Conservation (phyloP, 1,139 yeast genomes). For the Kluyveromyces marxianus region DNA sequence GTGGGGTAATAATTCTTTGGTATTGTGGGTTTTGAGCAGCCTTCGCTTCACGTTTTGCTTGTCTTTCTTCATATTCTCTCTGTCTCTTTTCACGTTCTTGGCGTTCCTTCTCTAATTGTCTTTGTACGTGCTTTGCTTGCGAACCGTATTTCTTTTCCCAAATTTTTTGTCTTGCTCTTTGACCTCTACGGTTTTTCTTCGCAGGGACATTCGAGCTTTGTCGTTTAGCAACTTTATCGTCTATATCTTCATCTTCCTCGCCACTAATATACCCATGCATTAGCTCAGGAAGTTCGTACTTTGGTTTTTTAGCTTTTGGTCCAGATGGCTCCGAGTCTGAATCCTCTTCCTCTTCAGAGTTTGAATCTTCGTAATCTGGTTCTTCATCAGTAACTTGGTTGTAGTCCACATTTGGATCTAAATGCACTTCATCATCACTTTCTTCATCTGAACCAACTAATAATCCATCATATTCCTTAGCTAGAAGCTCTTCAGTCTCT, state of each 20-base stretch:
- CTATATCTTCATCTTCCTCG: constrained; percentile 40
- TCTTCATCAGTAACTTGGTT: constrained; percentile 61
- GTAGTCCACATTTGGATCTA: constrained; percentile 39
- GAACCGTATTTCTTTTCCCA: constrained; percentile 89
- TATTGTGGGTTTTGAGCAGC: constrained; percentile 34
- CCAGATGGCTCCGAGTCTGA: constrained; percentile 17
- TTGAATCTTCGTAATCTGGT: constrained; percentile 35
- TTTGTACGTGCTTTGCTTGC: constrained; percentile 73
- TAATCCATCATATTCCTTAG: constrained; percentile 41
- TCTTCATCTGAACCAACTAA: constrained; percentile 54
- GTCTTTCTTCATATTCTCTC: constrained; percentile 66
- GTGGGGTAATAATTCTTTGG: background rate
- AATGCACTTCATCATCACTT: constrained; percentile 32
- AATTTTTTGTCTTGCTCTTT: constrained; percentile 90
- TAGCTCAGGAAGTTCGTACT: constrained; percentile 52
- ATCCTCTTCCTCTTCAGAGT: constrained; percentile 29
- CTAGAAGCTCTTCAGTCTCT: constrained; percentile 22
- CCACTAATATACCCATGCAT: constrained; percentile 79
- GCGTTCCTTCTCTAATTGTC: constrained; percentile 46
- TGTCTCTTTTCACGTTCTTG: constrained; percentile 55
- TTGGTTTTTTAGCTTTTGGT: constrained; percentile 11
- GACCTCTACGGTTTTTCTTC: constrained; percentile 90
- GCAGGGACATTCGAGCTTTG: constrained; percentile 34
- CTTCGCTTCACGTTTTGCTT: constrained; percentile 53
- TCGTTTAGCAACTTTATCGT: constrained; percentile 51